Evolutionary conservation across 2,329 filamentous ascomycete species (phyloP), one percentile per base, ranked within the genome.

Genomic region (Arthrinium puccinioides): DNA sequence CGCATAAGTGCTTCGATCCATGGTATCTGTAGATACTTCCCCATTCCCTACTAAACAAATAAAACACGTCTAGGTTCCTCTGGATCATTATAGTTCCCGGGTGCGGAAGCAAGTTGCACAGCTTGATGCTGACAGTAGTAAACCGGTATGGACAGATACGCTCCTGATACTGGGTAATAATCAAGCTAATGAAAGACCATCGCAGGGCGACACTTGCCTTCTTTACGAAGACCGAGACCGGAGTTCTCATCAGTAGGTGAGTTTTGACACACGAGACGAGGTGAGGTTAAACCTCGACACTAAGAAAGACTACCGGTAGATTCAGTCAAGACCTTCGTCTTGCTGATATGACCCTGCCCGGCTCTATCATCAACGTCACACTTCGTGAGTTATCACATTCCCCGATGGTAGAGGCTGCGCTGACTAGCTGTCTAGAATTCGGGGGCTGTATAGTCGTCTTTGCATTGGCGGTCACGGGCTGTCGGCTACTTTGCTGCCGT

Each of bases 191-290:
- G 28, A 34, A 34, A 8, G 5, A n/a, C 13, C n/a, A 23, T 4
- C 9, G n/a, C 14, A 44, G 39, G 9, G 47, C 47, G 10, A 45
- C 43, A 18, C 36, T 49, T 26, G 37, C 38, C 3, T 49, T 49
- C 25, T 44, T 49, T 11, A 38, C 41, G 9, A 41, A 44, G 16
- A 49, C 42, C 4, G 42, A 41, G 16, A 44, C 42, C 8, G 42
- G 42, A 18, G 36, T 44, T 8, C 16, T 44, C 20, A 26, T 39
- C 8, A 44, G 38, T 18, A 38, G 42, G 42, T 37, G 19, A 25
- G 24, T 9, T 6, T 6, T 10, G 11, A 28, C 19, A 25, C 15
- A 6, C 15, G 19, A 23, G 5, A 15, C 5, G 6, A 37, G n/a
- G n/a, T n/a, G n/a, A n/a, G n/a, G n/a, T n/a, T 2, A 9, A n/a